Conservation (phyloP, 805 yeast genomes). For the Dipodascopsis uninucleata region DNA sequence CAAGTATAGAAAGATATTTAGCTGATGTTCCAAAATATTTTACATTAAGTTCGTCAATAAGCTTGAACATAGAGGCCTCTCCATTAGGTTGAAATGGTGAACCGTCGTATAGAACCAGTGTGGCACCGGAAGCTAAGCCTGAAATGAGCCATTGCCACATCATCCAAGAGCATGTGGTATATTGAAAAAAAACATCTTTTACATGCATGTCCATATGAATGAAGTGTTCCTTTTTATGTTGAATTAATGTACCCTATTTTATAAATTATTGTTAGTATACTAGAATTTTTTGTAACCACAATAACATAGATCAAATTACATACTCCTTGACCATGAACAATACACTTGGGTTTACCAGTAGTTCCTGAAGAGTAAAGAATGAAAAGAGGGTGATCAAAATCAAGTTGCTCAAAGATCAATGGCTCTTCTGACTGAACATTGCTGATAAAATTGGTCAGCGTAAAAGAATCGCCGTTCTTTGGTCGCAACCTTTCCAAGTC, state of each 20-base stretch:
- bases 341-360: conserved; percentile 30
- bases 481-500: conserved; percentile 15
- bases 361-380: conserved; percentile 31
- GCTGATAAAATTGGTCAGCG: conserved; percentile 5
- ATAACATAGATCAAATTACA: neutral
- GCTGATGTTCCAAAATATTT: conserved; percentile 31
- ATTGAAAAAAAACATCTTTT: conserved; percentile 29
- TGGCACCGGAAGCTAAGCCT: conserved; percentile 30
- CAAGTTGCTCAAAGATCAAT: conserved; percentile 26
- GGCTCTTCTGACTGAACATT: conserved; percentile 5
- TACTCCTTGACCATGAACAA: conserved; percentile 30
- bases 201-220: conserved; percentile 27
- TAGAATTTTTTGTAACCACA: neutral
- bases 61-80: conserved; percentile 24
- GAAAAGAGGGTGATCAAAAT: conserved; percentile 29
- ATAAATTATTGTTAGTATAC: neutral
- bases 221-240: conserved; percentile 30
- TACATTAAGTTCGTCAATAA: conserved; percentile 28
- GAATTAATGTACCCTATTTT: conserved; percentile 24
- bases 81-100: conserved; percentile 30
- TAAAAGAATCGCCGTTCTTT: conserved; percentile 2
- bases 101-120: conserved; percentile 29
- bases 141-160: conserved; percentile 33
- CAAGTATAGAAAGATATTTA: conserved; percentile 28
- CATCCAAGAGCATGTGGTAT: conserved; percentile 32